Base-by-base conservation (phyloP, 1,284 basidiomycete species). In the Malassezia psittaci region DNA sequence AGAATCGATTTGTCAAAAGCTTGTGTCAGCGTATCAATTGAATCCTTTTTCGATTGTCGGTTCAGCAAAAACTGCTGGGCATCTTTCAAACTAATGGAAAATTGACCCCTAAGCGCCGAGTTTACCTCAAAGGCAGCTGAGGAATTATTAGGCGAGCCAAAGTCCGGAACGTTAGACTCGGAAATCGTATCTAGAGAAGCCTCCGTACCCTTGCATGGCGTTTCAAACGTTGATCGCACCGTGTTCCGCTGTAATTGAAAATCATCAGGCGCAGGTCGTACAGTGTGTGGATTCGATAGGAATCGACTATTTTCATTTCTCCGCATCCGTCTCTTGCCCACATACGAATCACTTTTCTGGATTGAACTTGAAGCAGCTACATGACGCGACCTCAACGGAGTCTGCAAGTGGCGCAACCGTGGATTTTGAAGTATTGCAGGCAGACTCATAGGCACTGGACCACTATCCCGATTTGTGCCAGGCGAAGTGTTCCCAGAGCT, bases 201-300 rank as follows among this genome's bases (percentile, higher is more conserved):
- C 5, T 13, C 12, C 41, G 21, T 35, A n/a, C 18, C 35, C 18
- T 32, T 32, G 2, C 42, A 29, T 34, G 36, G 39, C 16, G 40
- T 33, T 24, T 48, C 49, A 36, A 68, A 67, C 1, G 61, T 68
- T n/a, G 68, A 63, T 7, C 44, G 49, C 15, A 64, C 63, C 15
- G 43, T 37, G 50, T 70, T 70, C 4, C 58, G 39, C 19, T 60
- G 63, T 34, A 68, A 33, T 3, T 60, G 40, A 38, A 61, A 67
- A 43, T 70, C 68, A 13, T 55, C 54, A 4, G 62, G 33, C 0
- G 63, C 53, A 1, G 68, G 68, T 2, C 66, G 60, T 1, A 58
- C 56, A 0, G 59, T 54, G 37, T 69, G 67, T 1, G 65, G 63
- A 40, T 68, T 67, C 13, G 62, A 63, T 5, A 64, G 55, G 13